Evolutionary conservation across 176 grass and related monocot genomes (phyloP), one percentile per base, ranked within the genome.

Genomic region (Aegilops speltoides): DNA sequence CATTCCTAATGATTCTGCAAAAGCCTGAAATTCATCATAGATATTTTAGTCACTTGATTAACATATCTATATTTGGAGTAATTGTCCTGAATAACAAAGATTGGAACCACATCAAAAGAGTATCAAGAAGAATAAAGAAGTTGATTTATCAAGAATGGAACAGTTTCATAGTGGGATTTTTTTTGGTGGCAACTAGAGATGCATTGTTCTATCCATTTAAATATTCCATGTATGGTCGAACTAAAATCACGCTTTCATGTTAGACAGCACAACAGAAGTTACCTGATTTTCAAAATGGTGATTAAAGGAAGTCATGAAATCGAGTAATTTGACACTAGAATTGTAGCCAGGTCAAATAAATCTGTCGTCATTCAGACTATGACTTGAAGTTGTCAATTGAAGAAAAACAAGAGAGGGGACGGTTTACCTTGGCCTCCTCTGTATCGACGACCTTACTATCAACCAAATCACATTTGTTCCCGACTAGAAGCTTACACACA

Each of bases 401-500:
- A n/a, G n/a, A n/a, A n/a, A n/a, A n/a, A n/a, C n/a, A n/a, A n/a
- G n/a, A n/a, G n/a, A n/a, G n/a, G n/a, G n/a, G n/a, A n/a, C n/a
- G n/a, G n/a, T 74, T 89, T 89, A 95, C 96, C 91, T 98, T 90
- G 66, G 93, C 96, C 80, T 88, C 91, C 87, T 98, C 93, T 79
- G 88, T 92, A 68, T 90, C 87, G 37, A 98, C 93, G 83, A 95
- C 93, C 87, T 95, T 94, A 82, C 83, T 95, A 7, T 98, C 90
- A 66, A 90, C 90, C 81, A 98, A 87, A 88, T 98, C 96, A 71
- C 91, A 94, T 78, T 98, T 95, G 79, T 98, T 98, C 70, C 96
- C 93, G 76, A 98, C 93, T 56, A 98, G 93, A 75, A 98, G 93
- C 89, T 98, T 98, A 93, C 96, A 95, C 15, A 98, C 93, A 79